Evolutionary conservation across 148 eudicot genomes (phyloP).

Genomic region (Rhododendron simsii): DNA sequence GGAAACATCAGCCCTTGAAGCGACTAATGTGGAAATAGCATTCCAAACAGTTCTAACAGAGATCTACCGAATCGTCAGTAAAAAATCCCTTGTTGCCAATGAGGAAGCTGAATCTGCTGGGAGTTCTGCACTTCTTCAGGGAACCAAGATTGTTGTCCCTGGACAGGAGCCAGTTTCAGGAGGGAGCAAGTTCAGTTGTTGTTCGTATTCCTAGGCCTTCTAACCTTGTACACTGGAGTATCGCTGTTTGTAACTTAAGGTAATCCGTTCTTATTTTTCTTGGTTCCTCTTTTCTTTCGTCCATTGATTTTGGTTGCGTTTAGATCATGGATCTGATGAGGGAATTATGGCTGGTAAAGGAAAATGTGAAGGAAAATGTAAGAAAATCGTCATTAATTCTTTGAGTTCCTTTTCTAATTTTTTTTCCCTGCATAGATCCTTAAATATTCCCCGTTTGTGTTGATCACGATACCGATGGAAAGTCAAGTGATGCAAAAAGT

Average conservation of each 20-base stretch:
- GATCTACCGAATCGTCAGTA: conserved; percentile 35
- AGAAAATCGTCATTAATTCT: neutral
- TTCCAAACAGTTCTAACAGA: conserved; percentile 32
- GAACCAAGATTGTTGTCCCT: neutral
- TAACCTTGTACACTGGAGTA: neutral
- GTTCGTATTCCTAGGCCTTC: neutral
- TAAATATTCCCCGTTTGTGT: neutral
- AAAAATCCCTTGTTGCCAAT: conserved; percentile 28
- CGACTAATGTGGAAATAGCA: conserved; percentile 17
- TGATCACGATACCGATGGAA: neutral
- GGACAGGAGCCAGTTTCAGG: conserved; percentile 4
- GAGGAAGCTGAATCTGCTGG: conserved; percentile 9
- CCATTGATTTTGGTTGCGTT: neutral
- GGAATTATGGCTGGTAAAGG: neutral
- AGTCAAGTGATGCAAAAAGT: neutral
- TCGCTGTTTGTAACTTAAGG: neutral
- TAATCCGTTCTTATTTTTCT: neutral
- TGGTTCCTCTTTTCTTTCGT: neutral
- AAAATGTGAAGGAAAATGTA: neutral
- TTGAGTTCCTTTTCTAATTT: neutral
- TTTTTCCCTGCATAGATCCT: neutral
- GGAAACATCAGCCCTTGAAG: conserved; percentile 34
- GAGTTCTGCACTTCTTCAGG: neutral
- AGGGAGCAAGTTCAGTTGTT: neutral
- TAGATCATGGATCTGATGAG: neutral